Base-by-base conservation (phyloP, 495 filamentous ascomycete species). In the Daldinia vernicosa region DNA sequence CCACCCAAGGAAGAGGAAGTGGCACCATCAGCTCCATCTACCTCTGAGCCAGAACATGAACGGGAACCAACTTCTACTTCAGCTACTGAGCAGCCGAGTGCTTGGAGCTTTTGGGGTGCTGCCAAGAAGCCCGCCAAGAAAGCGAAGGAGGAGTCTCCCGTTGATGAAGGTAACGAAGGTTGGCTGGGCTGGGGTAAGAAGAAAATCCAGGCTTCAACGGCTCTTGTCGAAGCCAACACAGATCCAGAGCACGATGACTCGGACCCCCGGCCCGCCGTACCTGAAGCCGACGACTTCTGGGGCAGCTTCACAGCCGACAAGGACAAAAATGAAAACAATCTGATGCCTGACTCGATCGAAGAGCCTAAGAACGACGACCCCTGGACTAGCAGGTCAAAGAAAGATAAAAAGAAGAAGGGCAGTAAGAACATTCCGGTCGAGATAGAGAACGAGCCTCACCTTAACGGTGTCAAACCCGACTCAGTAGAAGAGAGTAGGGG, bases 271-370 rank as follows among this genome's bases (percentile, higher is more conserved):
- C 60, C 60, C 2, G 24, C 50, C 32, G 70, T 62, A 27, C 58
- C 70, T 22, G 69, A 64, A 55, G 45, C 56, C 17, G 78, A 76
- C 60, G 78, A 79, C 58, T 81, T 82, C 63, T 82, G 78, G 71
- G 72, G 53, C 55, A 77, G 71, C 32, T 78, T 78, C 70, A 70
- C 70, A 14, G 68, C 64, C 37, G 81, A 80, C 30, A 82, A 80
- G 51, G 73, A 81, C 59, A 79, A 80, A 57, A 50, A 67, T 22
- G 72, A 75, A 51, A 67, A 73, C n/a, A 68, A 65, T 22, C 72
- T 81, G 52, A 83, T 82, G 69, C 80, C 80, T 7, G 84, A 84
- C 63, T 72, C 75, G 6, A 81, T 82, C 55, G 82, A 85, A 61
- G 82, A 85, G 60, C 82, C 81, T 17, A 80, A 78, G 37, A 66